phyloP scores from a whole-genome alignment of 345 rosid genomes.

The Iberis pinnata region DNA sequence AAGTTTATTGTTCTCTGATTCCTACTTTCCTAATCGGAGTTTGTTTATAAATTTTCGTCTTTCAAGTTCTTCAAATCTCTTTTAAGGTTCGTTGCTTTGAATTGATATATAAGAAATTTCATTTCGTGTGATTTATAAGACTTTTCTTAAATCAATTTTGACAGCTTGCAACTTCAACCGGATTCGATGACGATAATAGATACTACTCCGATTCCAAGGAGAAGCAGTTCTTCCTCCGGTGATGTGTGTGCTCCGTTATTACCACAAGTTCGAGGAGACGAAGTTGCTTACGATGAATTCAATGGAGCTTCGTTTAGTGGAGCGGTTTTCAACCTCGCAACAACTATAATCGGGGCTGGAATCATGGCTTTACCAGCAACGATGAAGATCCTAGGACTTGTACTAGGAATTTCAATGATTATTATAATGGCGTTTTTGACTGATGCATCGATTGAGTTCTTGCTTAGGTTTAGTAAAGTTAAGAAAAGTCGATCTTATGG shows the following conservation, averaged over 20 bases:
- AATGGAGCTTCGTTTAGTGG: constrained; percentile 87
- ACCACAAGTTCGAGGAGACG: constrained; percentile 45
- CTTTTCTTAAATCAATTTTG: background rate
- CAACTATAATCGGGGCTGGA: constrained; percentile 84
- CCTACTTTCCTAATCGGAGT: too few relatives aligned
- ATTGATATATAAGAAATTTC: too few relatives aligned
- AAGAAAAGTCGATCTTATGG: constrained; percentile 63
- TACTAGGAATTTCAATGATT: constrained; percentile 62
- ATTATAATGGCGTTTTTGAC: constrained; percentile 80
- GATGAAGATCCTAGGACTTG: constrained; percentile 77
- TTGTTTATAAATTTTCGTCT: too few relatives aligned
- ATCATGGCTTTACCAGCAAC: constrained; percentile 94
- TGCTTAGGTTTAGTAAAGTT: constrained; percentile 69
- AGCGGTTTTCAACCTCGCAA: constrained; percentile 82
- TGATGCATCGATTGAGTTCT: constrained; percentile 69
- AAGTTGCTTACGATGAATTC: constrained; percentile 56
- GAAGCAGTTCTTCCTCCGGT: constrained; percentile 26
- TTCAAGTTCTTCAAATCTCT: background rate
- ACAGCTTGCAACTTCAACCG: constrained; percentile 5
- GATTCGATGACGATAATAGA: constrained; percentile 51
- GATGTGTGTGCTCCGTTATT: constrained; percentile 59
- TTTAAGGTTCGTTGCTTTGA: constrained; percentile 12
- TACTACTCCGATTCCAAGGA: constrained; percentile 36
- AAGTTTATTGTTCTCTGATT: too few relatives aligned
- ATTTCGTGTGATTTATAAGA: too few relatives aligned